A percentile compares a stretch with the other conserved stretches of the same genome.
Conservation (phyloP, 1,284 basidiomycete genomes). For the Ceratorhiza oryzae-sativae region DNA sequence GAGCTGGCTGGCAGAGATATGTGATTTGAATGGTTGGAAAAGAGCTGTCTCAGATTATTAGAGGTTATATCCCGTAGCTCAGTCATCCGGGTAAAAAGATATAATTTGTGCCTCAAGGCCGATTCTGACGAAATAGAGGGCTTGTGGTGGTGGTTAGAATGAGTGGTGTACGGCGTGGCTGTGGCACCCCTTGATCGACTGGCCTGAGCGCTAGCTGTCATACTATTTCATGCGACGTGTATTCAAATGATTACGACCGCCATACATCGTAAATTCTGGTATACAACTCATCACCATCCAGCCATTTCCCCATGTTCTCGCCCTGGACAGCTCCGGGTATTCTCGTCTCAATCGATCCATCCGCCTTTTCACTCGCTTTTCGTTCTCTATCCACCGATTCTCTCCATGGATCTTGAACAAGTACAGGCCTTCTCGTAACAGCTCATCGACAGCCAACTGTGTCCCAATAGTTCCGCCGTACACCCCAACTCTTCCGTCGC, state of each 20-base stretch:
- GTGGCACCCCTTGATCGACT: not conserved
- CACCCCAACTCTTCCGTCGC: slow-evolving; percentile 32
- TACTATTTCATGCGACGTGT: too few relatives aligned
- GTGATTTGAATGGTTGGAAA: slow-evolving; percentile 20
- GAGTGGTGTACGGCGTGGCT: not conserved
- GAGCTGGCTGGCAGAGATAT: slow-evolving; percentile 28
- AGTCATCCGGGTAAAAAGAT: not conserved
- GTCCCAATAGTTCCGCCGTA: slow-evolving; percentile 17
- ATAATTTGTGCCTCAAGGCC: not conserved
- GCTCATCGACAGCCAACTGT: slow-evolving; percentile 1
- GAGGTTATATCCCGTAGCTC: slow-evolving; percentile 32
- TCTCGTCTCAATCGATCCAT: not conserved
- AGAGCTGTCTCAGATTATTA: slow-evolving; percentile 31
- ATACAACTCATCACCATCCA: not conserved
- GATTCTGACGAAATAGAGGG: not conserved
- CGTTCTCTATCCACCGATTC: slow-evolving; percentile 18
- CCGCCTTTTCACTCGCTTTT: slow-evolving; percentile 13
- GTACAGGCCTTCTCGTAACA: slow-evolving; percentile 22
- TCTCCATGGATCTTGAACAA: slow-evolving; percentile 8
- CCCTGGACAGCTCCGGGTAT: not conserved
- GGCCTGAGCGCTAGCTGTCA: not conserved
- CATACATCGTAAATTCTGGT: not conserved
- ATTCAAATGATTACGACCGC: not conserved
- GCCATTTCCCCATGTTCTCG: not conserved
- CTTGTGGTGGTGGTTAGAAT: not conserved